Evolutionary conservation across 768 basidiomycete species (phyloP), one percentile per base, ranked within the genome.

Genomic region (Pholiota molesta): DNA sequence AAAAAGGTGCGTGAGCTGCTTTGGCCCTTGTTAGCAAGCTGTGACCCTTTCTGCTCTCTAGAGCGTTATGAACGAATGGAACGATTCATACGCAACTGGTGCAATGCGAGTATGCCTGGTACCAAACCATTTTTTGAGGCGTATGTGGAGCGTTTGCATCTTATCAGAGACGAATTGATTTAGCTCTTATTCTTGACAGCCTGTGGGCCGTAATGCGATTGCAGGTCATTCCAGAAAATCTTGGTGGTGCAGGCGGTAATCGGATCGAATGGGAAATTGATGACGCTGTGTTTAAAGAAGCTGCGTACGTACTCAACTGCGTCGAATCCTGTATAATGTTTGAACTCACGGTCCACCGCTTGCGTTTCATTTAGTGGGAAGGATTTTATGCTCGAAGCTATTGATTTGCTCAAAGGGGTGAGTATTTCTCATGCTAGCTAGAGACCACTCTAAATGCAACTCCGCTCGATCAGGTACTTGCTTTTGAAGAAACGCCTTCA

Each of bases 211-310:
- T 90, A 61, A 83, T 96, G 80, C 84, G 92, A 63, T 77, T 94
- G 40, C 93, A 95, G 71, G 86, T 88, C 45, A 82, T 95, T 49
- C 92, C 94, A 53, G 86, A 88, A 70, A 82, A 84, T 49, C 80
- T 93, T 42, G 94, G 95, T 51, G 94, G 95, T 57, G 91, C 91
- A 35, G 95, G 93, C 51, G 73, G 74, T 33, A 80, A 79, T 68
- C 80, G 84, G 67, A 87, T 96, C 57, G 84, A 91, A 68, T 97
- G 95, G 95, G 92, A 95, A 78, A 79, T 96, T 21, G 95, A 97
- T 73, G 95, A 97, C 78, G 94, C 94, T 19, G 92, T 96, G 16
- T 94, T 96, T 78, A 90, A 94, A 71, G 95, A 97, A 76, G 86
- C 94, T 65, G 94, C 92, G 94, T 94, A 81, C 81, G 94, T 85